A percentile compares a stretch with the other conserved stretches of the same genome.
These are phyloP conservation scores for Penicillium herquei DNA, from an alignment of 495 filamentous ascomycete species.

Conservation along the genomic window DNA sequence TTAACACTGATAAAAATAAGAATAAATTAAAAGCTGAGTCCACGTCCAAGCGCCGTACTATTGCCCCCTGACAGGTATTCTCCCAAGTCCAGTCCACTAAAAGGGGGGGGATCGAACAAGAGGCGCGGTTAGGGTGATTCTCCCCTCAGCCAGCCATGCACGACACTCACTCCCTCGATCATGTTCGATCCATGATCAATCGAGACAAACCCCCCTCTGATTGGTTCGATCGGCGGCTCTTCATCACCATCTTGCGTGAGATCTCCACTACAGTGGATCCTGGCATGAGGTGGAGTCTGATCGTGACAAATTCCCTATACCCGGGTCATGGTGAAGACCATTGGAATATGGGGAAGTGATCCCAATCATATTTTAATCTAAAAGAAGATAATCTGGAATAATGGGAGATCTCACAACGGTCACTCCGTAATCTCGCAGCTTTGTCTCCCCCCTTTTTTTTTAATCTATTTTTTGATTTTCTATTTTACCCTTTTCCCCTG, in stretches of 20 bases:
- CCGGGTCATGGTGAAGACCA: neutral
- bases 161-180: conserved; percentile 22
- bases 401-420: conserved; percentile 8
- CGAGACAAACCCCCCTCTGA: no score
- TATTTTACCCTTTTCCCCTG: neutral
- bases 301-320: conserved; percentile 24
- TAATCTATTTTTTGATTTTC: neutral
- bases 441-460: conserved; percentile 9
- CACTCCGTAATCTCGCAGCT: conserved; percentile 9
- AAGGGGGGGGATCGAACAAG: conserved; percentile 29
- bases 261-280: conserved; percentile 5
- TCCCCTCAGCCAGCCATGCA: conserved; percentile 35
- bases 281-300: conserved; percentile 15
- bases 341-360: conserved; percentile 5
- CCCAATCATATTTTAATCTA: conserved; percentile 1
- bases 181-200: conserved; percentile 19
- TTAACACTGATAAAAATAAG: no score
- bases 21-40: no score
- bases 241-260: neutral
- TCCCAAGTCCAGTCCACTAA: neutral
- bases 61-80: no score
- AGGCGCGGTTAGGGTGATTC: conserved; percentile 22
- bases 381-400: conserved; percentile 8
- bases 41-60: no score
- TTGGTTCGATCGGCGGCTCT: conserved; percentile 21